Conservation (phyloP, 2,329 filamentous ascomycete genomes). For the Talaromyces sp. region DNA sequence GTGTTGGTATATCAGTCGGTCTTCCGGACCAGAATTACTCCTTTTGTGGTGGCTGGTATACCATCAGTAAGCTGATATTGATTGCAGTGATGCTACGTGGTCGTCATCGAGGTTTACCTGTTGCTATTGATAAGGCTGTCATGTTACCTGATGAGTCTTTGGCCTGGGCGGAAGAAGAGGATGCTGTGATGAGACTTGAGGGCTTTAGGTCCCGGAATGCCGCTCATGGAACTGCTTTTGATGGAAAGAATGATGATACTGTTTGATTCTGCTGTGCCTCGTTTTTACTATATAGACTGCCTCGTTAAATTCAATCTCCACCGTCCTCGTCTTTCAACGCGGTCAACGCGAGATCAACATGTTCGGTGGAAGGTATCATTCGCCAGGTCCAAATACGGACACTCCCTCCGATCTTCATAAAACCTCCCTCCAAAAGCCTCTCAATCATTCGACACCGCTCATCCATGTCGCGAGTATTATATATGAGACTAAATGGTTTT, state of each 20-base stretch:
- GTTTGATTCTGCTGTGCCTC: slow-evolving; percentile 4
- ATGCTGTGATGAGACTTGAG: slow-evolving; percentile 37
- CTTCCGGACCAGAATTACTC: slow-evolving; percentile 55
- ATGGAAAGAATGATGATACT: neutral
- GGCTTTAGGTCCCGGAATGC: slow-evolving; percentile 25
- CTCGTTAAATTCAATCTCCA: too few relatives aligned
- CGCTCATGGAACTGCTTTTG: neutral
- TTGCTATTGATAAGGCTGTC: slow-evolving; percentile 55
- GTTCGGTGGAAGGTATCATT: neutral
- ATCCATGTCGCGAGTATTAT: neutral
- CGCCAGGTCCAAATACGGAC: neutral
- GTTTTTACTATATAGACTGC: neutral
- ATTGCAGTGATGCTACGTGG: slow-evolving; percentile 59
- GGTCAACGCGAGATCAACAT: neutral
- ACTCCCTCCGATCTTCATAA: neutral
- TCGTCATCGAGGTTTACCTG: slow-evolving; percentile 57
- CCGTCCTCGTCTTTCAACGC: neutral
- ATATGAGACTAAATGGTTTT: neutral
- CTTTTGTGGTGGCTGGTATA: slow-evolving; percentile 56
- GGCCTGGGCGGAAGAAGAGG: slow-evolving; percentile 45
- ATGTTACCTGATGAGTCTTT: slow-evolving; percentile 42
- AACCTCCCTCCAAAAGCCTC: neutral
- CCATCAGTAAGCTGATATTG: slow-evolving; percentile 58
- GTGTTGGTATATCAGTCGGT: slow-evolving; percentile 61
- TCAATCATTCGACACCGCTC: neutral